A percentile compares a stretch with the other conserved stretches of the same genome.
phyloP scores from a whole-genome alignment of 768 basidiomycete genomes.

The Serendipita sp. region DNA sequence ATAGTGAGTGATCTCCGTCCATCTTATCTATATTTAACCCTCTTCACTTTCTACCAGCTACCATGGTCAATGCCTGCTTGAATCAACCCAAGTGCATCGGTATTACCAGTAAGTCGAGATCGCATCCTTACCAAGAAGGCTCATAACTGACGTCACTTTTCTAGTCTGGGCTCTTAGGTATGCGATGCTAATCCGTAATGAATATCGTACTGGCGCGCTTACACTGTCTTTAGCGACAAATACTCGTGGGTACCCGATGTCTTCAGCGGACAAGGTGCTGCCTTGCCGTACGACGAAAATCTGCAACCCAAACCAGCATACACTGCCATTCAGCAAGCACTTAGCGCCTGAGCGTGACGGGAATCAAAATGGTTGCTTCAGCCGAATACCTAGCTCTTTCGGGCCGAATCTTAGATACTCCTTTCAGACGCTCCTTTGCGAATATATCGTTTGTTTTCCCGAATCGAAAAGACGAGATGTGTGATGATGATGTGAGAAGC shows the following conservation, averaged over 20 bases:
- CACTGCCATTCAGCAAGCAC: not conserved
- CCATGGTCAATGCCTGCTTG: constrained; percentile 32
- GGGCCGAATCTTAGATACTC: no score
- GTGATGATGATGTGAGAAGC: no score
- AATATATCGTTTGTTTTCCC: not conserved
- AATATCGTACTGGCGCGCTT: not conserved
- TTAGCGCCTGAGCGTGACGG: not conserved
- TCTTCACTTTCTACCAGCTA: constrained; percentile 12
- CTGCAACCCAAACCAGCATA: not conserved
- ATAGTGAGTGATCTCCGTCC: not conserved
- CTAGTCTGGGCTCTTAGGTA: constrained; percentile 14
- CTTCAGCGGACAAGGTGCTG: not conserved
- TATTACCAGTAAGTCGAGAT: constrained; percentile 22
- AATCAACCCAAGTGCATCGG: constrained; percentile 26
- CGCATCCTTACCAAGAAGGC: not conserved
- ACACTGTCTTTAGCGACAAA: constrained; percentile 18
- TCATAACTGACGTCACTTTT: not conserved
- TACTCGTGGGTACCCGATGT: not conserved
- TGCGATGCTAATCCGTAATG: not conserved
- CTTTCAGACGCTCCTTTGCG: not conserved
- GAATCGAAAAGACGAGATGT: not conserved
- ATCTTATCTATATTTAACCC: not conserved
- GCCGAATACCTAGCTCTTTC: no score
- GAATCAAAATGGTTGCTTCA: not conserved
- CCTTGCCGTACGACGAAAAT: not conserved